A percentile compares a stretch with the other conserved stretches of the same genome.
phyloP scores from a whole-genome alignment of 2,329 filamentous ascomycete species.

The Claviceps sp. region DNA sequence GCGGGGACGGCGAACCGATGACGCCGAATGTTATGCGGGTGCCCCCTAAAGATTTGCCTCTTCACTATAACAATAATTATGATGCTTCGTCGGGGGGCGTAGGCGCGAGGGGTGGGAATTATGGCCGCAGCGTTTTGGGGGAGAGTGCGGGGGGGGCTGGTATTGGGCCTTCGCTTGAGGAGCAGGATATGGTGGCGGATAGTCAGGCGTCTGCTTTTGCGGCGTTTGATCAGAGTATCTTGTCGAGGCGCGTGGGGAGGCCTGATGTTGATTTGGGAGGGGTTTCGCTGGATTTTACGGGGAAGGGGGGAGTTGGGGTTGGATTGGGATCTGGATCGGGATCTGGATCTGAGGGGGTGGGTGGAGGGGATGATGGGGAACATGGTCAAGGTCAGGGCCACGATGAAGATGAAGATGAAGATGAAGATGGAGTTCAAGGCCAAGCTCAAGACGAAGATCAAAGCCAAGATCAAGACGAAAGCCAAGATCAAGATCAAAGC shows the following conservation, averaged over 20 bases:
- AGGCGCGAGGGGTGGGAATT: conserved; percentile 11
- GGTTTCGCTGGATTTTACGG: conserved; percentile 27
- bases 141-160: conserved; percentile 16
- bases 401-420: background rate
- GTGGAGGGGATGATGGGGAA: too few species aligned
- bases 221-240: conserved; percentile 50
- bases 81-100: background rate
- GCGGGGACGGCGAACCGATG: conserved; percentile 11
- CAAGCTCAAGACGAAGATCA: too few species aligned
- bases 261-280: conserved; percentile 27
- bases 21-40: conserved; percentile 20
- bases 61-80: conserved; percentile 16
- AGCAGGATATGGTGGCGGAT: conserved; percentile 22
- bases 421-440: background rate
- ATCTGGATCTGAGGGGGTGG: too few species aligned
- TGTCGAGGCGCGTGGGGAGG: conserved; percentile 40
- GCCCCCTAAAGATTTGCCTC: conserved; percentile 29
- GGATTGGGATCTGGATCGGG: background rate
- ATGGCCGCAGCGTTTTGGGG: conserved; percentile 28
- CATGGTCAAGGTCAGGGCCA: background rate
- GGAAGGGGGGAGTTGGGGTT: conserved; percentile 17
- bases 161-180: conserved; percentile 15
- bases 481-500: background rate
- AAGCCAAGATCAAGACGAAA: conserved; percentile 5
- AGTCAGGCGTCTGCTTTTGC: conserved; percentile 47